Evolutionary conservation across 352 stramenopile species (phyloP).

Genomic region (Phytophthora aleatoria): DNA sequence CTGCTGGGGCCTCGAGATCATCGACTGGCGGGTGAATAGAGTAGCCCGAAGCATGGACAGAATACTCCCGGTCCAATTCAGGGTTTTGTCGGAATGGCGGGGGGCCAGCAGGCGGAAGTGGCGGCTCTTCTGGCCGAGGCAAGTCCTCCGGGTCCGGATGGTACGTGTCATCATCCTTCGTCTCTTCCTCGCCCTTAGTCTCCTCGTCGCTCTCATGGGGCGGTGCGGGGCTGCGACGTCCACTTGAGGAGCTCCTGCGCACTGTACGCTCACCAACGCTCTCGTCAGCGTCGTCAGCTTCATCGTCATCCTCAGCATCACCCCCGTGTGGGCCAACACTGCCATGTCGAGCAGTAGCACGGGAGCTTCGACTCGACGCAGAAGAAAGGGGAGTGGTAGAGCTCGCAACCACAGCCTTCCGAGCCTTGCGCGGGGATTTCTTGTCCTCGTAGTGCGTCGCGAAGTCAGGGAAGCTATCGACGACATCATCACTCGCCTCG

Average conservation of each 20-base stretch:
- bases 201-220: constrained; percentile 42
- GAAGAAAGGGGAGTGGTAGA: constrained; percentile 9
- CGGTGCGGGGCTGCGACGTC: constrained; percentile 22
- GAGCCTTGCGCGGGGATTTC: constrained; percentile 38
- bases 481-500: constrained; percentile 49
- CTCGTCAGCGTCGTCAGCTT: constrained; percentile 27
- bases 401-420: constrained; percentile 14
- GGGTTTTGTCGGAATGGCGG: constrained; percentile 40
- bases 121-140: constrained; percentile 23
- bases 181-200: constrained; percentile 25
- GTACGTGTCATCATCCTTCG: constrained; percentile 8
- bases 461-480: constrained; percentile 57
- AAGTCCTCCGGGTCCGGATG: neutral
- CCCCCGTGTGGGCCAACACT: constrained; percentile 22
- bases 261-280: constrained; percentile 20
- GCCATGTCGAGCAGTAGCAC: constrained; percentile 11
- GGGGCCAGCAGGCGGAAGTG: constrained; percentile 27
- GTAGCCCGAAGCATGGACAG: constrained; percentile 24
- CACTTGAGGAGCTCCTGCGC: constrained; percentile 39
- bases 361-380: constrained; percentile 24
- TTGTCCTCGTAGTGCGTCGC: constrained; percentile 45
- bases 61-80: constrained; percentile 32
- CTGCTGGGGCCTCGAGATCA: constrained; percentile 33
- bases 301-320: constrained; percentile 15
- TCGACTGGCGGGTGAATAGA: constrained; percentile 30